Percentiles rank a stretch among this genome's conserved stretches.
These are phyloP conservation scores for Trichoderma pleuroti DNA, from an alignment of 2,329 filamentous ascomycete genomes.

Conservation along the genomic window DNA sequence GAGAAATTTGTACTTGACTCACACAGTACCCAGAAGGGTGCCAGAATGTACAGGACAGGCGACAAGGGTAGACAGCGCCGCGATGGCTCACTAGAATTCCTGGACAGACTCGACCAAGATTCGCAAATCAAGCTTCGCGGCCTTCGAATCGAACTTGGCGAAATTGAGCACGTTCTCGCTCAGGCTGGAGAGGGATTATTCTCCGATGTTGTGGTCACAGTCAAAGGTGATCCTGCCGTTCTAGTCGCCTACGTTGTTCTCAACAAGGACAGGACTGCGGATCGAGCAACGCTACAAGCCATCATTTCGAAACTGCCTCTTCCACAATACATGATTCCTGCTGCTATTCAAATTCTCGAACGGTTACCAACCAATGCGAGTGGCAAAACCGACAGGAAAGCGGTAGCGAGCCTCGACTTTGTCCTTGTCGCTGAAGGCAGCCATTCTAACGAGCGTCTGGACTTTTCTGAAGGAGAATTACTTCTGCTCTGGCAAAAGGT, in stretches of 20 bases:
- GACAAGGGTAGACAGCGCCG: background rate
- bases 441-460: background rate
- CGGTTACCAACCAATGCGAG: background rate
- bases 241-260: background rate
- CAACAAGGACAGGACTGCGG: background rate
- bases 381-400: background rate
- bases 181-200: background rate
- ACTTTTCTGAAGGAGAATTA: background rate
- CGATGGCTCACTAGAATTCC: background rate
- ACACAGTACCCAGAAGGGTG: background rate
- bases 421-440: background rate
- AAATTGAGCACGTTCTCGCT: background rate
- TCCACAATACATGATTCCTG: background rate
- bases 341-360: background rate
- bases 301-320: background rate
- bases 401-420: background rate
- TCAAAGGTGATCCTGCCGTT: background rate
- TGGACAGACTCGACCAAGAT: background rate
- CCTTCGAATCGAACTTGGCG: background rate
- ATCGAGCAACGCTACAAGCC: background rate
- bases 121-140: background rate
- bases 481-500: background rate
- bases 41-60: background rate
- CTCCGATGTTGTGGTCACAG: background rate
- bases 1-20: background rate